Conservation (phyloP, 1,284 basidiomycete genomes). For the Coniophora puteana region DNA sequence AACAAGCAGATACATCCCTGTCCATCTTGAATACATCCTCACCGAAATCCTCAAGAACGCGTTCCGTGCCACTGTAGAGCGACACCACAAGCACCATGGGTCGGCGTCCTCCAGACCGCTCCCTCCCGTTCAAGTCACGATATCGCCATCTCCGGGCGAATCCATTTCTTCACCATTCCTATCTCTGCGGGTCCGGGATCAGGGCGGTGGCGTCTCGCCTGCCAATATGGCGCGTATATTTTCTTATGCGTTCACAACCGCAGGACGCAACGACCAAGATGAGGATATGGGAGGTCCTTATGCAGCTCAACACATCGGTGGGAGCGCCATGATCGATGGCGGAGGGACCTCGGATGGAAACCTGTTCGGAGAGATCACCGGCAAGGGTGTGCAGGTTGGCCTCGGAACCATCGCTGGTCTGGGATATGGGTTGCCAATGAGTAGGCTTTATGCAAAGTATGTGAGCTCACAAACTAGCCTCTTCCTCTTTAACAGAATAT, state of each 20-base stretch:
- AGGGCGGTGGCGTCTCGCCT: constrained; percentile 81
- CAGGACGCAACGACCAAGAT: constrained; percentile 37
- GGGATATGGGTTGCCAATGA: constrained; percentile 86
- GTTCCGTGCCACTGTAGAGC: constrained; percentile 87
- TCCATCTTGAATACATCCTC: constrained; percentile 87
- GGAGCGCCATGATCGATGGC: constrained; percentile 57
- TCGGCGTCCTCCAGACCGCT: constrained; percentile 33
- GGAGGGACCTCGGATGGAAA: constrained; percentile 46
- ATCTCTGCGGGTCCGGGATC: constrained; percentile 78
- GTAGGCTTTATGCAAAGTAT: constrained; percentile 71
- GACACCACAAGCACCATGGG: constrained; percentile 46
- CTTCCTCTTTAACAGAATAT: constrained; percentile 2
- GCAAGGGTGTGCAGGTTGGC: constrained; percentile 68
- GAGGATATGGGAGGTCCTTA: constrained; percentile 61
- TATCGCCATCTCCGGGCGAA: constrained; percentile 61
- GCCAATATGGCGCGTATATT: constrained; percentile 77
- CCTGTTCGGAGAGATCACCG: constrained; percentile 73
- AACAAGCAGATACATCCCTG: constrained; percentile 70
- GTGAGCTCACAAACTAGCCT: constrained; percentile 13
- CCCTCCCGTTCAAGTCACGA: constrained; percentile 70
- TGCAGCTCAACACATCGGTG: constrained; percentile 68
- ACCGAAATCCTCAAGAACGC: constrained; percentile 88
- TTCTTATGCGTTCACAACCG: constrained; percentile 88
- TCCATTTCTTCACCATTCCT: constrained; percentile 47
- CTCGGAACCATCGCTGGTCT: constrained; percentile 66